Evolutionary conservation across 371 early-diverging fungal species (phyloP), one percentile per base, ranked within the genome.

Genomic region (Syncephalastrum contaminatum): DNA sequence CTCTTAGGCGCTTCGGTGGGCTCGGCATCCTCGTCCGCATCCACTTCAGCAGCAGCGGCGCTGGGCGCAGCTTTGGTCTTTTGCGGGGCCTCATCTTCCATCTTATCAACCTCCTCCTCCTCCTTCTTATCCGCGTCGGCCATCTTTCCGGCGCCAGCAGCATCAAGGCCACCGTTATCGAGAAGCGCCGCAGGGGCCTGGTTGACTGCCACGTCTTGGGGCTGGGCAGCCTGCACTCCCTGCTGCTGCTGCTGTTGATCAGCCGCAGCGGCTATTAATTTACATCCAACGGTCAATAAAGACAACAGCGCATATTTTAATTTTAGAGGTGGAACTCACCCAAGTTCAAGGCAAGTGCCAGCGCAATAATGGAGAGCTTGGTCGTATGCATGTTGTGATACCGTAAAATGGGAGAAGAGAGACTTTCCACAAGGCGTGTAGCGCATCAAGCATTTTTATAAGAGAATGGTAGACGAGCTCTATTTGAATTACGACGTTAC

Each of bases 301-400:
- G 4, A 25, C 3, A 16, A n/a, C 4, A 8, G 25, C 15, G 1
- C 13, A 41, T n/a, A 8, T 39, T 7, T 36, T 4, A 30, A 8
- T 39, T 7, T 36, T 4, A 30, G 0, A 12, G 18, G 19, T 18
- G 19, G 7, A 14, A 20, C 4, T 51, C 52, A 59, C 59, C 59
- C 53, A 59, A 52, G 15, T 43, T 47, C n/a, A 43, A 52, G 4
- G 53, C 43, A 40, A 59, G 53, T 25, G 53, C 59, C 22, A 59
- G 27, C 47, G 53, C n/a, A n/a, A 50, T 25, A 42, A 59, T 22
- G 24, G 47, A 59, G 12, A 47, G 36, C 39, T 47, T 59, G 43
- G 43, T 59, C 12, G 59, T 52, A 41, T 39, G 59, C 59, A 59
- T 59, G 19, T 39, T 24, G 40, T 36, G 16, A 18, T 36, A 46